Evolutionary conservation across 257 asterid species (phyloP), one percentile per base, ranked within the genome.

Genomic region (Fraxinus excelsior): DNA sequence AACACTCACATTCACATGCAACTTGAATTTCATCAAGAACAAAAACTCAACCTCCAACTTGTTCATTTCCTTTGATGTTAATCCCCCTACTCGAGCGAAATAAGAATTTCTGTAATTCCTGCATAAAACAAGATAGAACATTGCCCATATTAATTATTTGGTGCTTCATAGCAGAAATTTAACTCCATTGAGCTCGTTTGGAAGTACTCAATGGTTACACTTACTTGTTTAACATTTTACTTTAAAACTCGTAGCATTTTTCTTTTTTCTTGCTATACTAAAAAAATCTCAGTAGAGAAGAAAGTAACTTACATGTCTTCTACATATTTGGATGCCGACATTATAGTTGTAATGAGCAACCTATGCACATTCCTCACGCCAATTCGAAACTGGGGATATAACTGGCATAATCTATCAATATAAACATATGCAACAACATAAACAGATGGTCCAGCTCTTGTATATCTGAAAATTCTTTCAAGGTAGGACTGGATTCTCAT

Each of bases 41-140:
- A 95, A 74, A 3, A 90, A 86, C 28, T 93, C 94, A 0, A 91
- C 11, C 84, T 95, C 99, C 83, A 95, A 70, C 19, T 73, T 78
- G 82, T 95, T 95, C 78, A 95, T 83, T 68, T 95, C 97, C 10
- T 78, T 60, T 16, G 89, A 86, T 7, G 82, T 80, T 73, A 95
- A 70, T 76, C 99, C 99, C 64, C 99, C 99, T 0, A 95, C 99
- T 76, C 97, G 73, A 14, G 94, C 99, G 73, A 91, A 93, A 85
- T 93, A 95, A 0, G 99, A 91, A 69, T 95, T 95, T 74, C 96
- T 91, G 70, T 95, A 90, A 44, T 95, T 95, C 98, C 99, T 95
- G 93, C 65, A 44, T 31, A 76, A 75, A 82, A 70, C 16, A 69
- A 16, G 2, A 67, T 7, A 60, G 2, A 31, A 26, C 18, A 46